These are phyloP conservation scores for Epicoccum nigrum DNA, from an alignment of 2,329 filamentous ascomycete species.

Conservation along the genomic window DNA sequence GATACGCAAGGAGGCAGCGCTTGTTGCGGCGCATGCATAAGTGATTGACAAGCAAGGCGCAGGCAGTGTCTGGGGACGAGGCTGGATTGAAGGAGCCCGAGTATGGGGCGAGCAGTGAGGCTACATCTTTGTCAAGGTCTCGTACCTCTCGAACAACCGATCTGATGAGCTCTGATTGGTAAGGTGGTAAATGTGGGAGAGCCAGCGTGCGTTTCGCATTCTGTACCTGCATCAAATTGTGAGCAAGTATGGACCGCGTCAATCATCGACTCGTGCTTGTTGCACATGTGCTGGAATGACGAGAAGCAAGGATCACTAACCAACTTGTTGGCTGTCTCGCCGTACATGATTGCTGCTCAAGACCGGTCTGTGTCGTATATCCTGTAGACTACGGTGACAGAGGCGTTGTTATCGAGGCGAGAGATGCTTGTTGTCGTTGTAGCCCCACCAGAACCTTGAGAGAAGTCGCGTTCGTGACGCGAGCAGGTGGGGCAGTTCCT, in stretches of 20 bases:
- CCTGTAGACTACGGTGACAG: too few species aligned
- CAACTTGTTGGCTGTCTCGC: conserved; percentile 84
- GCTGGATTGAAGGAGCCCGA: conserved; percentile 84
- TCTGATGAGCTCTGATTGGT: conserved; percentile 90
- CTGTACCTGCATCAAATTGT: conserved; percentile 69
- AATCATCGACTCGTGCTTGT: not conserved
- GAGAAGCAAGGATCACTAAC: conserved; percentile 53
- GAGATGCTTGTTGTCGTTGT: conserved; percentile 10
- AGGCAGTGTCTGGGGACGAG: conserved; percentile 81
- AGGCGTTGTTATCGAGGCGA: too few species aligned
- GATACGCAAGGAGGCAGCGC: conserved; percentile 91
- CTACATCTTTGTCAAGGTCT: conserved; percentile 87
- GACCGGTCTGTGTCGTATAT: not conserved
- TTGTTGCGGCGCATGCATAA: conserved; percentile 96
- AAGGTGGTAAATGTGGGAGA: conserved; percentile 83
- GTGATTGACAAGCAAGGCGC: conserved; percentile 89
- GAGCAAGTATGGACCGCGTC: not conserved
- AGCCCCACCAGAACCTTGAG: conserved; percentile 7
- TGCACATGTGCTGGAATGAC: not conserved
- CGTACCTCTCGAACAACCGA: conserved; percentile 88
- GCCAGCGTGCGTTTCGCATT: conserved; percentile 95
- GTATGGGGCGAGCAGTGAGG: conserved; percentile 79
- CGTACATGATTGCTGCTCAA: conserved; percentile 69
- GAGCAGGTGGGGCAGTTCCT: conserved; percentile 21
- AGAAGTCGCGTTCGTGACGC: conserved; percentile 26